Conservation (phyloP, 116 monocot genomes). For the Papilionanthe hybrid region DNA sequence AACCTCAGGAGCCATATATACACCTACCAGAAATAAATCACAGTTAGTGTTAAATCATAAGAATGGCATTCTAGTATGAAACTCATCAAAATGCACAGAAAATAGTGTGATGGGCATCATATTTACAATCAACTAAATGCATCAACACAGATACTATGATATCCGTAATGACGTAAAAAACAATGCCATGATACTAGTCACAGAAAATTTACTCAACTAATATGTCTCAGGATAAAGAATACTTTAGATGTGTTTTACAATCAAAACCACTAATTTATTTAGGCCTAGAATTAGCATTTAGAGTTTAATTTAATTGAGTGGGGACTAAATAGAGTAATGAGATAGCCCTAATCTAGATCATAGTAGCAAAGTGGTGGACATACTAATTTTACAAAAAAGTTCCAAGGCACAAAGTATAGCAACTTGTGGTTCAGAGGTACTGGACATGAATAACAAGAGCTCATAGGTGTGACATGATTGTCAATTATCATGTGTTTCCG, state of each 20-base stretch:
- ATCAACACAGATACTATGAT: not conserved
- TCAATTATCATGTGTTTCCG: too few relatives aligned
- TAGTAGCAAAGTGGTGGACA: too few relatives aligned
- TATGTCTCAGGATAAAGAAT: not conserved
- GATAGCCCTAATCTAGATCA: too few relatives aligned
- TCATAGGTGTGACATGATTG: too few relatives aligned
- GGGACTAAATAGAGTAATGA: too few relatives aligned
- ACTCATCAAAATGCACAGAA: not conserved
- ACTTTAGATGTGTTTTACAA: not conserved
- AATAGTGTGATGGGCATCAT: not conserved
- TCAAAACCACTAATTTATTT: not conserved
- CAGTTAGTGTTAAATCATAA: not conserved
- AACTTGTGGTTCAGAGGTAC: too few relatives aligned
- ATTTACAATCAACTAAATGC: not conserved
- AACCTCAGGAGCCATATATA: constrained; percentile 81
- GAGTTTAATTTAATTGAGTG: too few relatives aligned
- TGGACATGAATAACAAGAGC: too few relatives aligned
- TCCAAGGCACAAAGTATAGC: too few relatives aligned
- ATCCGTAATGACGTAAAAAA: not conserved
- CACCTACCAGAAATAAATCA: constrained; percentile 36
- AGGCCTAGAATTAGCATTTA: too few relatives aligned
- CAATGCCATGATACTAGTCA: too few relatives aligned
- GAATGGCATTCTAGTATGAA: not conserved
- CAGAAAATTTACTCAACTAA: not conserved
- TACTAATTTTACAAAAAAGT: too few relatives aligned